These are phyloP conservation scores for Diplodia corticola DNA, from an alignment of 2,329 filamentous ascomycete genomes.

Conservation along the genomic window DNA sequence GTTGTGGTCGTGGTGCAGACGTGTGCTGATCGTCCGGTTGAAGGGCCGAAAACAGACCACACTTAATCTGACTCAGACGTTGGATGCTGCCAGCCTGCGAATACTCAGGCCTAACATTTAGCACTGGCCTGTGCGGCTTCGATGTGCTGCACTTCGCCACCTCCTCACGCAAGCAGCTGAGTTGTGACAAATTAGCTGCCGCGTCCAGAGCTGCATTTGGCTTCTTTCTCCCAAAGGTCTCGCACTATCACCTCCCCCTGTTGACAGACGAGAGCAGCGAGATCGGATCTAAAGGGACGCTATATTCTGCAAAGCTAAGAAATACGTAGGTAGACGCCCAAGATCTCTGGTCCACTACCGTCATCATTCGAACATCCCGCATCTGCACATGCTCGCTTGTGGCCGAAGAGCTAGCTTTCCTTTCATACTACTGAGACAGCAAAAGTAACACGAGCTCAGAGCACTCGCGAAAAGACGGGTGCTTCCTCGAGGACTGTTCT, in stretches of 20 bases:
- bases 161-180: not conserved
- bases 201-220: not conserved
- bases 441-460: not conserved
- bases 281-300: not conserved
- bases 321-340: not conserved
- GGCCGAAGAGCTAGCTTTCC: not conserved
- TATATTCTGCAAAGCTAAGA: not conserved
- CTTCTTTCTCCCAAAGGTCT: not conserved
- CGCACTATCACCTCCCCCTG: not conserved
- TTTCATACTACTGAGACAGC: not conserved
- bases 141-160: not conserved
- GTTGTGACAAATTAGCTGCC: not conserved
- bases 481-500: not conserved
- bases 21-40: not conserved
- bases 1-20: not conserved
- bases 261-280: not conserved
- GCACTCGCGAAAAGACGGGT: not conserved
- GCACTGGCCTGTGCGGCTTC: not conserved
- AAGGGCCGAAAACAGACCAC: slow-evolving; percentile 10
- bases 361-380: not conserved
- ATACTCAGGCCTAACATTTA: not conserved
- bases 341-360: not conserved
- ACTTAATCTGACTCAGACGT: slow-evolving; percentile 2
- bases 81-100: not conserved
- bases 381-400: not conserved